Percentiles rank a stretch among this genome's conserved stretches.
Evolutionary conservation across 768 basidiomycete species (phyloP).

Genomic region (Pleurotus giganteus): DNA sequence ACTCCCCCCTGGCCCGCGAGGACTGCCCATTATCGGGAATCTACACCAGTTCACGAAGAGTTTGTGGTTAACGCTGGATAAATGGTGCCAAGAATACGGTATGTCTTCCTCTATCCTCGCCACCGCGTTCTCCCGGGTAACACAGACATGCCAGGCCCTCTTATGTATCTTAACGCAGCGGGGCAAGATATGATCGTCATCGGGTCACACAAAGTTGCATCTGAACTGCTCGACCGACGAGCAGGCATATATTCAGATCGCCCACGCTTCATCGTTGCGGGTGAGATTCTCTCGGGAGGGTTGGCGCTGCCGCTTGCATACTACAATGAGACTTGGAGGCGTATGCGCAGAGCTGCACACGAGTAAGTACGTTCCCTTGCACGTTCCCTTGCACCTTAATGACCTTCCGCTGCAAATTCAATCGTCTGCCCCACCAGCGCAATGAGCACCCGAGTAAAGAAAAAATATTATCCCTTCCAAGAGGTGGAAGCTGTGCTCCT

Average conservation of each 20-base stretch:
- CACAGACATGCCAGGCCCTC: conserved; percentile 14
- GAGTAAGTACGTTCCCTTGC: conserved; percentile 12
- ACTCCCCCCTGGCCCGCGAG: conserved; percentile 23
- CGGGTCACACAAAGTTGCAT: conserved; percentile 27
- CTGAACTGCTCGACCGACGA: conserved; percentile 33
- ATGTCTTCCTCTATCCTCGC: not conserved
- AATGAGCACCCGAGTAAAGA: conserved; percentile 17
- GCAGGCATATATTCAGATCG: conserved; percentile 24
- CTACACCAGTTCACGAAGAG: conserved; percentile 19
- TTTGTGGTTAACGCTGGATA: conserved; percentile 23
- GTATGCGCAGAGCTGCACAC: conserved; percentile 25
- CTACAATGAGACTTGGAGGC: conserved; percentile 25
- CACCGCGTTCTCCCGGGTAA: not conserved
- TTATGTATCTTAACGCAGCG: conserved; percentile 17
- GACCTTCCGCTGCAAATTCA: not conserved
- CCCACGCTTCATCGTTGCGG: conserved; percentile 23
- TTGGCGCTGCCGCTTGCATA: conserved; percentile 19
- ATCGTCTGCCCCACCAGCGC: conserved; percentile 12
- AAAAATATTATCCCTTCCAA: conserved; percentile 19
- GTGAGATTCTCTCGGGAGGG: conserved; percentile 29
- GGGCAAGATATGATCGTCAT: conserved; percentile 24
- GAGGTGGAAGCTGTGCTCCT: conserved; percentile 23
- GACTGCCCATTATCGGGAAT: conserved; percentile 28
- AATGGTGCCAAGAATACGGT: conserved; percentile 12
- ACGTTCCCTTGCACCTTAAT: not conserved